Evolutionary conservation across 371 early-diverging fungal genomes (phyloP), one percentile per base, ranked within the genome.

Genomic region (Mortierella sp.): DNA sequence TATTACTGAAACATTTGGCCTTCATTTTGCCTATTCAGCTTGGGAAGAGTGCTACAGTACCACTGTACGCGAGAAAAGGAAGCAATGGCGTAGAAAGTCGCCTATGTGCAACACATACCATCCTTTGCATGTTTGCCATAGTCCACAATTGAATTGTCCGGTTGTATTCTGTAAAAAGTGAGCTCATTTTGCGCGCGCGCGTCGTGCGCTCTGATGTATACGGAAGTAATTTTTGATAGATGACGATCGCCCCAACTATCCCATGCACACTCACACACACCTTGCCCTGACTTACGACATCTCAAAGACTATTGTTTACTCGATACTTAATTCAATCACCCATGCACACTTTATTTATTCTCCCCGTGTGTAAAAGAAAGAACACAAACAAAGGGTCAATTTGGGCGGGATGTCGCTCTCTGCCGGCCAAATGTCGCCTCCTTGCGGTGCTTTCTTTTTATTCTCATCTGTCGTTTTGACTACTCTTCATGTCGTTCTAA

Each of bases 351-450:
- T 68, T 68, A 35, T 41, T 24, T 35, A 21, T 24, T 38, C 35
- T 63, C 12, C 5, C 35, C 29, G 18, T 8, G 8, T 18, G 56
- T 12, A 27, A 16, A 29, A 29, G 35, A 29, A 63, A 16, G 16
- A 32, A 29, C 12, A 14, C 35, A 63, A 16, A 16, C 29, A 60
- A 16, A 60, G 32, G 63, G 6, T 60, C 32, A 32, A 60, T 60
- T 60, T 68, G 41, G 68, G 68, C 41, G 68, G 68, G 68, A 68
- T 68, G 68, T 68, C 68, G 68, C 41, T 68, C 43, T 41, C 24
- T 68, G 68, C 43, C 24, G 24, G 41, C 14, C 24, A 41, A 68
- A 68, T 68, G 41, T 72, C 72, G 38, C 48, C 38, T 72, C 72
- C 29, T 49, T 24, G 68, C 68, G 24, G 68, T 74, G 27, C 55